Percentiles rank a stretch among this genome's conserved stretches.
phyloP scores from a whole-genome alignment of 768 basidiomycete species.

The Hericium alpestre region DNA sequence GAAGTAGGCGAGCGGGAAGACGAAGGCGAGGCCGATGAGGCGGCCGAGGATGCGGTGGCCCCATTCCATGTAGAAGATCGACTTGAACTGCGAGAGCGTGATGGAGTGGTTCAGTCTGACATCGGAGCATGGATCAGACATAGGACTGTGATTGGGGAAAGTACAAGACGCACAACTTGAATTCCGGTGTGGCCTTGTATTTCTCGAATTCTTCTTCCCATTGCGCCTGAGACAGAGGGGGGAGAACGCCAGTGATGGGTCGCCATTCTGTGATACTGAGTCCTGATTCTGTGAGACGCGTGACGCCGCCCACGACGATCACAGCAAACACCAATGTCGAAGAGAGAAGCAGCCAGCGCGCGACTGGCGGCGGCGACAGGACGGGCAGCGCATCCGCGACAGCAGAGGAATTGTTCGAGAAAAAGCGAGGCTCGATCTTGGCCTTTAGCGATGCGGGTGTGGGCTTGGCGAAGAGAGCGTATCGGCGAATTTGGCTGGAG shows the following conservation, averaged over 20 bases:
- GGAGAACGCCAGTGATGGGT: constrained; percentile 81
- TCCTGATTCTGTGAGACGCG: constrained; percentile 93
- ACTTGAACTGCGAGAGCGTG: constrained; percentile 83
- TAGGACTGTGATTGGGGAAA: not conserved
- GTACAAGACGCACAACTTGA: constrained; percentile 63
- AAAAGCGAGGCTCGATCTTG: constrained; percentile 25
- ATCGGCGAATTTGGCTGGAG: not conserved
- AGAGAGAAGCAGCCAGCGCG: constrained; percentile 77
- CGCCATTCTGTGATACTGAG: constrained; percentile 98
- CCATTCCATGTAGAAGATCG: constrained; percentile 99
- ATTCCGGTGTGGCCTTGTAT: constrained; percentile 91
- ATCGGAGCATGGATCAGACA: not conserved
- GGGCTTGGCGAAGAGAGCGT: constrained; percentile 2
- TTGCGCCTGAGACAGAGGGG: constrained; percentile 62
- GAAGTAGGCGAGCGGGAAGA: constrained; percentile 79
- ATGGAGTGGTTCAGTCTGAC: constrained; percentile 82
- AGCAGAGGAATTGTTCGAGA: constrained; percentile 26
- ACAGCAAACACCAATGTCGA: constrained; percentile 83
- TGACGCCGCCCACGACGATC: constrained; percentile 92
- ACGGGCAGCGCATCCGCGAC: constrained; percentile 32
- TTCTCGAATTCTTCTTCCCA: constrained; percentile 90
- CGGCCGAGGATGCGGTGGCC: constrained; percentile 89
- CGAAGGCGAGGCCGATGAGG: constrained; percentile 71
- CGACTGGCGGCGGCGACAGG: constrained; percentile 60
- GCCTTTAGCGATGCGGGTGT: constrained; percentile 3